Conservation (phyloP, 805 yeast genomes). For the Kuraishia capsulata region DNA sequence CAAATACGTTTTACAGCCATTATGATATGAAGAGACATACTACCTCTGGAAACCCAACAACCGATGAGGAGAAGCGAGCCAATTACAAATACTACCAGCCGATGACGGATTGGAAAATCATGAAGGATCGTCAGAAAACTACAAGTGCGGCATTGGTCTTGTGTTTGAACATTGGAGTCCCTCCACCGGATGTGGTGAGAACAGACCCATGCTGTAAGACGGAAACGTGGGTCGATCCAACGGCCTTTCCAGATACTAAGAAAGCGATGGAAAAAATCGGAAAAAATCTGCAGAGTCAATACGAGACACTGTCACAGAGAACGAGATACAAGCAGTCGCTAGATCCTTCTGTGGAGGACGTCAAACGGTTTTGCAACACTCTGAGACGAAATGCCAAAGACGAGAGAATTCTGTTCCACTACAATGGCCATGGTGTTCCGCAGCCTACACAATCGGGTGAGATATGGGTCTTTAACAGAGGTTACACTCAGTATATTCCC, state of each 20-base stretch:
- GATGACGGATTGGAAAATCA: constrained; percentile 82
- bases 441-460: constrained; percentile 95
- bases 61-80: constrained; percentile 38
- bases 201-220: constrained; percentile 87
- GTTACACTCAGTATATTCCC: constrained; percentile 96
- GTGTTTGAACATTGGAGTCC: constrained; percentile 89
- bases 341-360: constrained; percentile 94
- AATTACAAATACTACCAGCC: constrained; percentile 53
- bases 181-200: constrained; percentile 92
- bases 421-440: constrained; percentile 98
- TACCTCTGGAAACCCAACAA: constrained; percentile 74
- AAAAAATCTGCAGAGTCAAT: constrained; percentile 76
- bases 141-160: constrained; percentile 87
- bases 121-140: constrained; percentile 86
- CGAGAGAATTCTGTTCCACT: constrained; percentile 87
- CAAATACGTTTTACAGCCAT: constrained; percentile 69
- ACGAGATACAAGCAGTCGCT: constrained; percentile 85
- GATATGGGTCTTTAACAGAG: constrained; percentile 96
- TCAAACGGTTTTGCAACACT: constrained; percentile 83
- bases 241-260: constrained; percentile 70
- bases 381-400: constrained; percentile 86
- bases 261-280: constrained; percentile 91
- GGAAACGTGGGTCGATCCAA: constrained; percentile 93
- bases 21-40: constrained; percentile 89
- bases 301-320: constrained; percentile 79